phyloP scores from a whole-genome alignment of 2,329 filamentous ascomycete genomes.

The Basipetospora sp. region DNA sequence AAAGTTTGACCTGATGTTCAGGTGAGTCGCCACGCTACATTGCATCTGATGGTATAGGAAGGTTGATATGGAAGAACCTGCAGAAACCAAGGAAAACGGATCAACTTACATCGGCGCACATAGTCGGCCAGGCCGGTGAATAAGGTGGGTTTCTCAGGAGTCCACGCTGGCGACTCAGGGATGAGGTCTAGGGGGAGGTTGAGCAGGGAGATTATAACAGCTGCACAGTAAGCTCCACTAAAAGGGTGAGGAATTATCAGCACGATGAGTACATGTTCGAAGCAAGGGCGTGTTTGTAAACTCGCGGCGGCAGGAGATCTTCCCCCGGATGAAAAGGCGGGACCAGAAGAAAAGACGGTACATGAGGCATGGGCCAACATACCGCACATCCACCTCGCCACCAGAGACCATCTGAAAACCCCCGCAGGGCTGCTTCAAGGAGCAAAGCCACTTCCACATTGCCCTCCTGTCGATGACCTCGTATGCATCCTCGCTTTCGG shows the following conservation, averaged over 20 bases:
- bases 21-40: not conserved
- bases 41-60: constrained; percentile 1
- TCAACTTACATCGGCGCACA: constrained; percentile 57
- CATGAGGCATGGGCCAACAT: constrained; percentile 16
- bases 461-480: constrained; percentile 63
- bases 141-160: constrained; percentile 47
- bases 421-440: constrained; percentile 72
- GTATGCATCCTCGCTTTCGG: constrained; percentile 61
- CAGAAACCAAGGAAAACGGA: not conserved
- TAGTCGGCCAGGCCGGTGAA: constrained; percentile 64
- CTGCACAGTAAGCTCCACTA: constrained; percentile 75
- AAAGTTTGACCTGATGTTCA: constrained; percentile 60
- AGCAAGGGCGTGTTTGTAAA: too few species aligned
- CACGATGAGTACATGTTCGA: not conserved
- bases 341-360: too few species aligned
- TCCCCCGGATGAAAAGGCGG: too few species aligned
- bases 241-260: not conserved
- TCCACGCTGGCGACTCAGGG: constrained; percentile 51
- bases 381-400: constrained; percentile 87
- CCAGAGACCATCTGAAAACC: constrained; percentile 78
- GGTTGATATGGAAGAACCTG: not conserved
- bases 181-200: constrained; percentile 70
- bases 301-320: too few species aligned
- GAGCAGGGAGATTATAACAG: constrained; percentile 70
- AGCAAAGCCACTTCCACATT: constrained; percentile 84